phyloP scores from a whole-genome alignment of 2,329 filamentous ascomycete species.

The Cercospora zeina region DNA sequence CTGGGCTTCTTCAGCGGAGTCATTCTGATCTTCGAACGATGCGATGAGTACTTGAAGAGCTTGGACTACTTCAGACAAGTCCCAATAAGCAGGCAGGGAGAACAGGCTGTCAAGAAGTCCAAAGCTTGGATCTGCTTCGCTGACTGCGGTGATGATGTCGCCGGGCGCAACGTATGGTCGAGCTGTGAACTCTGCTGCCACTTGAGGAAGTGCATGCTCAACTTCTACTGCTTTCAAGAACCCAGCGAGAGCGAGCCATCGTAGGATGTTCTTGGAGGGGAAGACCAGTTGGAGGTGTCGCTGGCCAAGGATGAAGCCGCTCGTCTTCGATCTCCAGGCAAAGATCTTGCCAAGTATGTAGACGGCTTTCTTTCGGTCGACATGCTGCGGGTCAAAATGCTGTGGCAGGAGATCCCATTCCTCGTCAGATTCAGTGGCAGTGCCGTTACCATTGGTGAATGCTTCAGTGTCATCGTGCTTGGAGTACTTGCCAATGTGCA shows the following conservation, averaged over 20 bases:
- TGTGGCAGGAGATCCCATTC: slow-evolving; percentile 49
- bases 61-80: slow-evolving; percentile 65
- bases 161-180: slow-evolving; percentile 49
- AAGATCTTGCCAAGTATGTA: slow-evolving; percentile 55
- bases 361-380: slow-evolving; percentile 66
- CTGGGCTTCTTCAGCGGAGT: slow-evolving; percentile 22
- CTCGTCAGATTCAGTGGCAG: slow-evolving; percentile 28
- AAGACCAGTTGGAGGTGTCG: slow-evolving; percentile 25
- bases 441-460: slow-evolving; percentile 11
- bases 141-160: slow-evolving; percentile 63
- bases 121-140: slow-evolving; percentile 67
- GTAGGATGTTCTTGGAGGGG: slow-evolving; percentile 54
- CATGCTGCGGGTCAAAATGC: slow-evolving; percentile 46
- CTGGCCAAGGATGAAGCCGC: slow-evolving; percentile 17
- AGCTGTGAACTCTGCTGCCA: slow-evolving; percentile 34
- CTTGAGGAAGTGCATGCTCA: slow-evolving; percentile 42
- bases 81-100: slow-evolving; percentile 62
- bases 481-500: slow-evolving; percentile 21
- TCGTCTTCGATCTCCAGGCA: slow-evolving; percentile 27
- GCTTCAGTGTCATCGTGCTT: slow-evolving; percentile 17
- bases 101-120: slow-evolving; percentile 67
- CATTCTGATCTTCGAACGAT: slow-evolving; percentile 58
- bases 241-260: slow-evolving; percentile 61
- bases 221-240: slow-evolving; percentile 49
- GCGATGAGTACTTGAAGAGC: slow-evolving; percentile 67